Evolutionary conservation across 2,329 filamentous ascomycete genomes (phyloP), one percentile per base, ranked within the genome.

Genomic region (Ascochyta rabiei): DNA sequence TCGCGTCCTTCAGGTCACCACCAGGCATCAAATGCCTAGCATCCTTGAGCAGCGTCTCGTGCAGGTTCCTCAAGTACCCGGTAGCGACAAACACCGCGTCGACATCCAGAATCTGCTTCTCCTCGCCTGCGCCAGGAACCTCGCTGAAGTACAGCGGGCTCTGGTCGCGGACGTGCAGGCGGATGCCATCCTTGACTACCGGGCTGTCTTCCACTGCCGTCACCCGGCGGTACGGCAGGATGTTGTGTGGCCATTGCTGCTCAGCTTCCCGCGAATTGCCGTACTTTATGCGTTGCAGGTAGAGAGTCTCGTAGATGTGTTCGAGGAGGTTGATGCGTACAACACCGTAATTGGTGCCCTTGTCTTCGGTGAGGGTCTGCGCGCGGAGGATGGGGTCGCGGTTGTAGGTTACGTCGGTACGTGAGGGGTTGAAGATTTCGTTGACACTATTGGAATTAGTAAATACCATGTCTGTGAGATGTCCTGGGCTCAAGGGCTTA

Each of bases 291-390:
- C 87, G 86, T 76, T 98, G 93, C 51, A 91, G 84, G 77, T 98
- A 98, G 78, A 96, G 87, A 52, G 85, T 85, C 75, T 93, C 87
- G 76, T 96, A 98, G 26, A 98, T 84, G 53, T 88, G 85, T 75
- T 98, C 93, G 53, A 98, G 90, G 45, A 98, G 84, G 62, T 91
- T 86, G n/a, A 96, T 84, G 7, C 93, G 87, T 3, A 99, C 93
- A 4, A 98, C 93, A 47, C 91, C 90, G 75, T 98, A 98, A 80
- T 98, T 98, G 57, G 93, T 98, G 26, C 86, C 87, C 56, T 89
- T 88, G 64, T 96, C 90, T 47, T 87, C 86, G 15, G 81, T 77
- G 46, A 96, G 79, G 23, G 80, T 80, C 13, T 79, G 76, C 28
- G 82, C 79, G 43, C 93, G 89, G 57, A 87, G 81, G 39, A 81